phyloP scores from a whole-genome alignment of 2,329 filamentous ascomycete species.

The Talaromyces islandicus region DNA sequence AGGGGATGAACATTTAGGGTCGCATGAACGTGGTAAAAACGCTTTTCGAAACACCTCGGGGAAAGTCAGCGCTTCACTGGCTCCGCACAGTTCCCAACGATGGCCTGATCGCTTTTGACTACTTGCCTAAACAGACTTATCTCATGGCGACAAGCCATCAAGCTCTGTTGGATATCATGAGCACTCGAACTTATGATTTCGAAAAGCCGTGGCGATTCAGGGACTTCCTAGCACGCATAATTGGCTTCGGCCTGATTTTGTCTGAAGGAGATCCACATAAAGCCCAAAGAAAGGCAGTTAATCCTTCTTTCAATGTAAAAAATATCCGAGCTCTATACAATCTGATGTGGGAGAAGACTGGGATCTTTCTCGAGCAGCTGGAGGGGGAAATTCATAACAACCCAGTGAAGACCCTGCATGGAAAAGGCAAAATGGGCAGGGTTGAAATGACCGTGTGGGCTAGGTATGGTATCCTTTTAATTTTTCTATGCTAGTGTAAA shows the following conservation, averaged over 20 bases:
- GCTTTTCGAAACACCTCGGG: constrained; percentile 13
- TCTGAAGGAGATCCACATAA: neutral
- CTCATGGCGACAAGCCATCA: neutral
- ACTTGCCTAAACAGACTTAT: neutral
- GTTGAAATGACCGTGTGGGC: constrained; percentile 5
- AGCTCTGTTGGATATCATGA: neutral
- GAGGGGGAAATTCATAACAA: neutral
- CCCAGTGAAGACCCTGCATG: constrained; percentile 21
- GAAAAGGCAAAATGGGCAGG: constrained; percentile 9
- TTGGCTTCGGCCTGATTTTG: neutral
- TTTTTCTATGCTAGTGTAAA: neutral
- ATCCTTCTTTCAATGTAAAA: neutral
- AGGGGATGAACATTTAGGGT: neutral
- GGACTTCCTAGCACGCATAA: neutral
- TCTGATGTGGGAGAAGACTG: neutral
- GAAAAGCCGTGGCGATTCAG: neutral
- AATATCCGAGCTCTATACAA: neutral
- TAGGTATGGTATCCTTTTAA: neutral
- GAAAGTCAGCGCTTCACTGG: constrained; percentile 6
- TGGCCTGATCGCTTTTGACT: neutral
- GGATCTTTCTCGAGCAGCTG: neutral
- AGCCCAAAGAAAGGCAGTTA: neutral
- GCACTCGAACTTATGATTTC: neutral
- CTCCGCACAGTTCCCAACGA: neutral
- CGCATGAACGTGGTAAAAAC: constrained; percentile 6